Base-by-base conservation (phyloP, 2,329 filamentous ascomycete genomes). In the Colletotrichum orbiculare region DNA sequence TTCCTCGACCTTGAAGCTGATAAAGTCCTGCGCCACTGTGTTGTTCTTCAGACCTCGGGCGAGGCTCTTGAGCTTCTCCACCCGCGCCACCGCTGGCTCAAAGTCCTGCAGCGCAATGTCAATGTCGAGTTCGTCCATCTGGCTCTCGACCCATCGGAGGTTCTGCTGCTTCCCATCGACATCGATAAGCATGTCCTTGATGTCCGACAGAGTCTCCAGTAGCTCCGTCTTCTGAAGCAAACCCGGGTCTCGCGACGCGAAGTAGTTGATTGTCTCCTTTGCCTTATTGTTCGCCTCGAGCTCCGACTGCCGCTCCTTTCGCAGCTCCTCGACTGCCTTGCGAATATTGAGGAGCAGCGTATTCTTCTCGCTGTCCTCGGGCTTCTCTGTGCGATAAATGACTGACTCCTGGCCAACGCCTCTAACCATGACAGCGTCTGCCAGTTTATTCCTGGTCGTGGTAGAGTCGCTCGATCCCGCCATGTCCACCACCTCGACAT, bases 111-210 rank as follows among this genome's bases (percentile, higher is more conserved):
- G 84, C 0, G 96, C 95, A 72, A 99, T 94, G 71, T 97, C 91
- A 71, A 98, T 98, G 73, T 99, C 96, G 6, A 99, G 87, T 73
- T 97, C 93, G 74, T 99, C 96, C 76, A 99, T 92, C 78, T 98
- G 93, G 56, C 89, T 89, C 76, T 99, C 96, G 0, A 99, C 93
- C 93, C 93, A 97, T 57, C 95, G 91, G 50, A 99, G 85, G 74
- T 96, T 97, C 75, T 98, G 93, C 76, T 97, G 94, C 73, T 97
- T 97, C 53, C 96, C 96, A 72, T 98, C 96, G 12, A 97, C 93
- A 72, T 99, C 96, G 70, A 99, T 94, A 60, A 97, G 87, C 80
- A 97, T 91, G 75, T 96, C 92, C 73, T 93, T 93, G 71, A 91
- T 89, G 67, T 90, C 88, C 2, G 93, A 93, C 9, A 94, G 79